These are phyloP conservation scores for Leishmania gerbilli DNA, from an alignment of 208 protist genomes.

Conservation along the genomic window DNA sequence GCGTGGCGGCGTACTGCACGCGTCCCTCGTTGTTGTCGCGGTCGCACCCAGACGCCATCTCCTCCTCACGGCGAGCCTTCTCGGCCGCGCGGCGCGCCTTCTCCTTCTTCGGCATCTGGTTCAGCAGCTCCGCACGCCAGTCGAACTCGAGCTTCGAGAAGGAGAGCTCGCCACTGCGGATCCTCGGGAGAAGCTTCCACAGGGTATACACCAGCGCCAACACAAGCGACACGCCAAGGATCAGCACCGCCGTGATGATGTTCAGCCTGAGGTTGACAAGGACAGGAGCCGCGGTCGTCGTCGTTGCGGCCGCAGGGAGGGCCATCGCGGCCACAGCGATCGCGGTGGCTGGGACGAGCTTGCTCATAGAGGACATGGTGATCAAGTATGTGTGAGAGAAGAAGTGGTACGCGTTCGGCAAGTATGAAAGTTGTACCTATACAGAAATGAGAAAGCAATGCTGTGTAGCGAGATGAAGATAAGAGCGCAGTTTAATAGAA, in stretches of 20 bases:
- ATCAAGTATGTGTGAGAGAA: not conserved
- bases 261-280: conserved; percentile 35
- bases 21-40: not conserved
- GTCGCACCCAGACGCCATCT: conserved; percentile 10
- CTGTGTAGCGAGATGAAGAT: too few relatives aligned
- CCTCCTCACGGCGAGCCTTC: conserved; percentile 26
- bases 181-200: conserved; percentile 31
- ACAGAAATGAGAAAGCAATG: too few relatives aligned
- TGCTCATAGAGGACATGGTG: conserved; percentile 13
- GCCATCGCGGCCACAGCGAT: not conserved
- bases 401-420: not conserved
- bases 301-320: not conserved
- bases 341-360: conserved; percentile 8
- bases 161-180: conserved; percentile 40
- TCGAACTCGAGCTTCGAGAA: conserved; percentile 51
- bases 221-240: conserved; percentile 37
- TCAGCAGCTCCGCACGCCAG: conserved; percentile 51
- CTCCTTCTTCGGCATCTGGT: conserved; percentile 40
- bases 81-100: conserved; percentile 22
- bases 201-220: conserved; percentile 26
- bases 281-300: conserved; percentile 14
- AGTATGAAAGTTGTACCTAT: not conserved
- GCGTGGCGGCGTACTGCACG: not conserved
- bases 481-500: not conserved
- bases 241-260: conserved; percentile 54